Evolutionary conservation across 2,329 filamentous ascomycete genomes (phyloP), one percentile per base, ranked within the genome.

Genomic region (Diaporthe humulicola): DNA sequence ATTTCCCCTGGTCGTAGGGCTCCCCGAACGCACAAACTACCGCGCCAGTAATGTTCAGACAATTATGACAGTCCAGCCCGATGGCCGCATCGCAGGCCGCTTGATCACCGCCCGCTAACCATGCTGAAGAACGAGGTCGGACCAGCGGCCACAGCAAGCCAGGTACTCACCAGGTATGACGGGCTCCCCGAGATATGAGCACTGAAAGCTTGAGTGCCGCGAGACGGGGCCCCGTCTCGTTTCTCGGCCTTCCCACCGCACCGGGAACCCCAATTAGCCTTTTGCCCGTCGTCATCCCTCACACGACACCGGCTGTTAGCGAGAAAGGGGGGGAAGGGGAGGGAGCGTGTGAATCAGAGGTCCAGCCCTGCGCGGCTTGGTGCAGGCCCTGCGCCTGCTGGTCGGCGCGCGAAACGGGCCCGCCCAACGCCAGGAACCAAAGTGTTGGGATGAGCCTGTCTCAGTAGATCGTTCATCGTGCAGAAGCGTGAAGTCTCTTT

Each of bases 391-490:
- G 33, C 64, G 48, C 48, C 14, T 69, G 64, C 22, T 54, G 48
- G 4, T 22, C 33, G n/a, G 48, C 48, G 64, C 48, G 64, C 48
- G 28, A 30, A 54, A 52, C 15, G 45, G 64, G 45, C 14, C 64
- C 19, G 42, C 42, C 30, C 61, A 36, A 12, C 19, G 42, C 42
- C 61, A 25, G 42, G 70, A 60, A 42, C 56, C 70, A 72, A 36
- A 52, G 30, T 54, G 42, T 54, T 64, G 70, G 57, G 70, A 64
- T 42, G n/a, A 64, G 58, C 70, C 67, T 70, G 40, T 64, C 33
- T 64, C 48, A 56, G 57, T 40, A 45, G 70, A 64, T 72, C 57
- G 45, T 54, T 40, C 57, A 54, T 72, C 70, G 70, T 72, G 70
- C 45, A 64, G 57, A 50, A 54, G 52, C 38, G 70, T 25, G 19